A percentile compares a stretch with the other conserved stretches of the same genome.
Conservation (phyloP, 768 basidiomycete genomes). For the Pulveroboletus sp. region DNA sequence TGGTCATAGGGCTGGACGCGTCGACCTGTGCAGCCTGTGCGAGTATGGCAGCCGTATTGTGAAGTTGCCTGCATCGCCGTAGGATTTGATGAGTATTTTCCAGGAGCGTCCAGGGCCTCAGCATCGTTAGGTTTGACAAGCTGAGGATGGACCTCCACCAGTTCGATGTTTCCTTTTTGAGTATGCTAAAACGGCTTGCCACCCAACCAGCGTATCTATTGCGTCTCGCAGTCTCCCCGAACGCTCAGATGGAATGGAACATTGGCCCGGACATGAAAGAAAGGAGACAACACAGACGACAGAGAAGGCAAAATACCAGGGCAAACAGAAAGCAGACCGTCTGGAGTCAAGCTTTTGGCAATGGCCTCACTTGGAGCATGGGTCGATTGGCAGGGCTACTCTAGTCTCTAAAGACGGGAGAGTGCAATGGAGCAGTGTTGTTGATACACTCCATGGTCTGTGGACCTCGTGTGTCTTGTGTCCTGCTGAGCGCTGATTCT, state of each 20-base stretch:
- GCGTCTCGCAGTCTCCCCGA: slow-evolving; percentile 5
- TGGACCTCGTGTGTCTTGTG: neutral
- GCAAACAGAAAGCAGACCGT: slow-evolving; percentile 28
- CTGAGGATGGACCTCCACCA: no score
- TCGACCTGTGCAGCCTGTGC: slow-evolving; percentile 21
- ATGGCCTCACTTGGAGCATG: slow-evolving; percentile 55
- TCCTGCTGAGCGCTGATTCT: slow-evolving; percentile 12
- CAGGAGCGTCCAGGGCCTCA: slow-evolving; percentile 47
- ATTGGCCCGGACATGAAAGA: slow-evolving; percentile 59
- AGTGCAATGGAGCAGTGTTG: slow-evolving; percentile 50
- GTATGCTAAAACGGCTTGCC: neutral
- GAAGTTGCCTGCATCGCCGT: slow-evolving; percentile 37
- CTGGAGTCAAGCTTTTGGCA: slow-evolving; percentile 27
- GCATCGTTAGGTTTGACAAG: slow-evolving; percentile 36
- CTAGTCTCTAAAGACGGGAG: slow-evolving; percentile 41
- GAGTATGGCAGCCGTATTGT: slow-evolving; percentile 36
- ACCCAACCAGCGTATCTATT: slow-evolving; percentile 16
- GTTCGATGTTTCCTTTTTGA: slow-evolving; percentile 18
- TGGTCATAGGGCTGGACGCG: slow-evolving; percentile 19
- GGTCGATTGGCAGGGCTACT: slow-evolving; percentile 53
- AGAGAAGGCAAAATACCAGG: slow-evolving; percentile 18
- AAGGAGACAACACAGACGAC: slow-evolving; percentile 18
- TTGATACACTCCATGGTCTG: slow-evolving; percentile 27
- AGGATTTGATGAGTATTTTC: slow-evolving; percentile 35
- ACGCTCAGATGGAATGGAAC: slow-evolving; percentile 66